Base-by-base conservation (phyloP, 2,329 filamentous ascomycete genomes). In the Aspergillus arachidicola region DNA sequence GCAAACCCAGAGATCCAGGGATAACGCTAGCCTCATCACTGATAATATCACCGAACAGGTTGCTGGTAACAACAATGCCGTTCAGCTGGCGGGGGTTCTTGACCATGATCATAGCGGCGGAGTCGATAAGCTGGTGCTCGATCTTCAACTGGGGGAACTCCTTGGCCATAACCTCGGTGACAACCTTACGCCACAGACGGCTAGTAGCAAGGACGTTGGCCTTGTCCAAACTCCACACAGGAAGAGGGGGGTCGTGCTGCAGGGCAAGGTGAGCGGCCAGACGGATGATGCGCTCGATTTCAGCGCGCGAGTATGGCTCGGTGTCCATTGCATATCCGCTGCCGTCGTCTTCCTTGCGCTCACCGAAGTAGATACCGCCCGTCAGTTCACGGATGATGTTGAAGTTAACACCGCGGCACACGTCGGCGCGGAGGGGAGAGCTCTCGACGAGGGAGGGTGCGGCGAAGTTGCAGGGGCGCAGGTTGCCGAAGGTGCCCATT, bases 81-180 rank as follows among this genome's bases (percentile, higher is more conserved):
- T 97, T 98, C 59, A 98, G 84, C 26, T 88, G 87, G 12, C 89
- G 85, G 11, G 94, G 94, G 80, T 94, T 94, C 89, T 96, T 97
- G 75, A 98, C 87, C 91, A 98, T 93, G 71, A 97, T 84, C 94
- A 98, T 97, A 68, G 94, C 94, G n/a, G 94, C 94, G 61, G 89
- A 92, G 82, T 98, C 94, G 76, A 98, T 97, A 57, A 98, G 86
- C 78, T 98, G 94, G 78, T 97, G 94, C 68, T 89, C 87, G 50
- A 96, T 82, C 82, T 91, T 87, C 53, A 97, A 81, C 77, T 94
- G 87, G 3, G 94, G 93, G 82, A 96, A 98, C 84, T 97, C 94
- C 69, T 89, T 89, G 70, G 85, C 86, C 85, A 97, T 94, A 63
- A 93, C 85, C 81, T 97, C 92, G 46, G 87, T 89, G 51, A 97